Evolutionary conservation across 192 early-diverging fungal species (phyloP), one percentile per base, ranked within the genome.

Genomic region (Coemansia sp.): DNA sequence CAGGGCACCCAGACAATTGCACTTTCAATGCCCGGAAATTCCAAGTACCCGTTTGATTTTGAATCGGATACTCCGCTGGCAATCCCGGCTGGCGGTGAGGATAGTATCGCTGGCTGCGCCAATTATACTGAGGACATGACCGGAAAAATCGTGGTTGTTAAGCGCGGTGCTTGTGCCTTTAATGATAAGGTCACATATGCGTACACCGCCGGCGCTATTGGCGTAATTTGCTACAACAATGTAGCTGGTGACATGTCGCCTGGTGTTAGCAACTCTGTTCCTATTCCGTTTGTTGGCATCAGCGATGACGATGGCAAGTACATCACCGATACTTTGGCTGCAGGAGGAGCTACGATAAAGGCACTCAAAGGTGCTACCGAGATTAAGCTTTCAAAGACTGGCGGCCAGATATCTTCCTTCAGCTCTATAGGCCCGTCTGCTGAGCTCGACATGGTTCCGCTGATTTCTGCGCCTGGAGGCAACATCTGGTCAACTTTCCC

Each of bases 341-440:
- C 21, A 0, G 62, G 66, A 15, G 22, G 45, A 0, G 56, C 53
- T 0, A 71, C 32, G 5, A 58, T 51, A 29, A 67, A 21, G 59
- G 61, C 83, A 12, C 65, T 63, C n/a, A 79, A 73, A 19, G 59
- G 70, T 61, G 49, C 64, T 43, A 56, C 58, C 43, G 60, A 55
- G 0, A 68, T 47, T 22, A 66, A 73, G 11, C 62, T 70, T 29
- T 65, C 65, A 4, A 50, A 65, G 14, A 64, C 66, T n/a, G 81
- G 73, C 53, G 90, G 87, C 2, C 27, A 67, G 39, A 75, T 85
- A 38, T 87, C 87, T 2, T 24, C 43, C 6, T 89, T 89, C 58
- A 87, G 86, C 45, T 89, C 90, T 1, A 87, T 76, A 73, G 90
- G 90, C 6, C 73, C 89, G 7, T 84, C 83, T 38, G 82, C 86